Base-by-base conservation (phyloP, 2,329 filamentous ascomycete genomes). In the Talaromyces atroroseus region DNA sequence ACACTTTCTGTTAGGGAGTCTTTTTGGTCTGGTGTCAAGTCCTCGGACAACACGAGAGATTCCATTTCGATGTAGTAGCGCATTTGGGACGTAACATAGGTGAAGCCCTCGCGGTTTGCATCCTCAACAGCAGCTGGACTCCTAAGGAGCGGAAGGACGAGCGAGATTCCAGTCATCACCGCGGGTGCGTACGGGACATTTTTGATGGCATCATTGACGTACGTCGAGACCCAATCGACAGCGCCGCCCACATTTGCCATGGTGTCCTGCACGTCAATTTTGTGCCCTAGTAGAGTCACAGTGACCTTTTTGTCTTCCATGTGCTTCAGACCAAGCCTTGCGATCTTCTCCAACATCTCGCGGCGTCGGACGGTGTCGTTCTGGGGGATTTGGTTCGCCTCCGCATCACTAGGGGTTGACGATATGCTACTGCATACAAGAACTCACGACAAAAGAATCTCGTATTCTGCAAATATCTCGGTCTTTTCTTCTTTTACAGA, bases 101-200 rank as follows among this genome's bases (percentile, higher is more conserved):
- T 58, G 29, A 76, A 68, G 0, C 72, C 72, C 10, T 68, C 59
- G 2, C 40, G 32, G 50, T 71, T 71, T 11, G 67, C 71, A 44
- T 64, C 63, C 0, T 67, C 60, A 10, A 63, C 69, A 1, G 60
- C 59, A 7, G 18, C 55, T 4, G 66, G 67, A 46, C 68, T 71
- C 7, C 62, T 70, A 42, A 75, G 63, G 3, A 74, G 62, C 0
- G 71, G 71, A 1, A 75, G 65, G 44, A 74, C 47, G 18, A 73
- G 50, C 10, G 23, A 50, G 3, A 50, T 34, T 21, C 48, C 48
- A 14, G 48, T 29, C 48, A 12, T 32, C 23, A 38, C 18, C 1
- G 29, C n/a, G 1, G 29, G 20, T 12, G 48, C 48, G 5, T 38
- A 7, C 4, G 48, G 48, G 5, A 24, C 29, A 18, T 24, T 4